A percentile compares a stretch with the other conserved stretches of the same genome.
These are phyloP conservation scores for Wickerhamomyces strasburgensis DNA, from an alignment of 805 yeast species.

Conservation along the genomic window DNA sequence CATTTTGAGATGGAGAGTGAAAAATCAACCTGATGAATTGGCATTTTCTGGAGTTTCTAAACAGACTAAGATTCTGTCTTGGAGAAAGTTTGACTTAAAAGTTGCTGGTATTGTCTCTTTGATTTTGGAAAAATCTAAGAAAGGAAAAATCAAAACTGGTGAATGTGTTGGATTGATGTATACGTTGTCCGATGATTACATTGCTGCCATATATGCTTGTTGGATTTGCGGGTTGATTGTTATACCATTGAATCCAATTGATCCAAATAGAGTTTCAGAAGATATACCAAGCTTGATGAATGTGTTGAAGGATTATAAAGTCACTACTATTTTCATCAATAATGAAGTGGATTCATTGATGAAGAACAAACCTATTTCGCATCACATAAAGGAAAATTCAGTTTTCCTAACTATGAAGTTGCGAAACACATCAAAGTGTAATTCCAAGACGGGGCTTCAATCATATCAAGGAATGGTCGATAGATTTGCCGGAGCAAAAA, in stretches of 20 bases:
- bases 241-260: constrained; percentile 70
- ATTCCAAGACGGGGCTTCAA: constrained; percentile 24
- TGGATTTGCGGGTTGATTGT: constrained; percentile 75
- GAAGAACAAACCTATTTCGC: constrained; percentile 62
- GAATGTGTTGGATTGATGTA: constrained; percentile 76
- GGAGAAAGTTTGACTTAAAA: constrained; percentile 78
- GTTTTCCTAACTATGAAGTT: constrained; percentile 43
- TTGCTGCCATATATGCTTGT: constrained; percentile 82
- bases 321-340: constrained; percentile 70
- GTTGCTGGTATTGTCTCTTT: constrained; percentile 71
- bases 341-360: constrained; percentile 65
- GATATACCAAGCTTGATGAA: constrained; percentile 65
- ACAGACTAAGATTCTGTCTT: constrained; percentile 49
- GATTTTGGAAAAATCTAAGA: constrained; percentile 67
- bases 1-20: constrained; percentile 72
- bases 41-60: constrained; percentile 54
- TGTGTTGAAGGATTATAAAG: constrained; percentile 65
- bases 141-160: constrained; percentile 59
- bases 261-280: constrained; percentile 60
- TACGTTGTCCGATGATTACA: constrained; percentile 81
- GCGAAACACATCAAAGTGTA: constrained; percentile 63
- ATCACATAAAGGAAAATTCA: constrained; percentile 44
- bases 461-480: constrained; percentile 14
- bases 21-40: constrained; percentile 68
- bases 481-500: constrained; percentile 16